phyloP scores from a whole-genome alignment of 192 early-diverging fungal species.

The Coemansia sp. region DNA sequence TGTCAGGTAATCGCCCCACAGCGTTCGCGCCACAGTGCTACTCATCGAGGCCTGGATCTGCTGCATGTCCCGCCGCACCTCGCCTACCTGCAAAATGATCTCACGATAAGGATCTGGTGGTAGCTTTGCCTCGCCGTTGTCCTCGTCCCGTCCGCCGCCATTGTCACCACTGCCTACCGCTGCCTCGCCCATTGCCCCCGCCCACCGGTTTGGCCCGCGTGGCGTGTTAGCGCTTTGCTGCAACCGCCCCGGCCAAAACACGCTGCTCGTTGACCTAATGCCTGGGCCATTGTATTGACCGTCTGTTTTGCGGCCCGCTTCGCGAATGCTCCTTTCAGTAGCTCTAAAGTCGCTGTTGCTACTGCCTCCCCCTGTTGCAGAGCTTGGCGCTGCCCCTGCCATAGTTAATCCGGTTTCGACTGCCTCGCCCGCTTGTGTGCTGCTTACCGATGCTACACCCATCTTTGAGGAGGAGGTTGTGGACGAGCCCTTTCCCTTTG shows the following conservation, averaged over 20 bases:
- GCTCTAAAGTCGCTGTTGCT: neutral
- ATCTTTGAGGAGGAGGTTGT: neutral
- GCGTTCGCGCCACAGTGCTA: slow-evolving; percentile 28
- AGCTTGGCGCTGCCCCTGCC: neutral
- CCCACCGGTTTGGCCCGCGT: slow-evolving; percentile 9
- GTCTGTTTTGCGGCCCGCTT: neutral
- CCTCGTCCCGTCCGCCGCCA: slow-evolving; percentile 5
- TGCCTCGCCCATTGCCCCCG: slow-evolving; percentile 5
- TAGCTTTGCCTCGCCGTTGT: slow-evolving; percentile 2
- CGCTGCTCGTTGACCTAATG: neutral
- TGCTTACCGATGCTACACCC: neutral
- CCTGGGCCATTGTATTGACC: neutral
- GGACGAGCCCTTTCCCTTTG: neutral
- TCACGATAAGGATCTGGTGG: slow-evolving; percentile 32
- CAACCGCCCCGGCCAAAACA: neutral
- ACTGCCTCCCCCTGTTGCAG: neutral
- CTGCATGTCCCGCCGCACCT: slow-evolving; percentile 42
- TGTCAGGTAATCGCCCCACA: slow-evolving; percentile 42
- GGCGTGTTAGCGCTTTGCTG: slow-evolving; percentile 4
- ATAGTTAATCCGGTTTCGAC: neutral
- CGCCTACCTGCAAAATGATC: slow-evolving; percentile 44
- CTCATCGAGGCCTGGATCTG: slow-evolving; percentile 38
- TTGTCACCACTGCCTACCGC: slow-evolving; percentile 7
- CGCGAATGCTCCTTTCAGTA: neutral
- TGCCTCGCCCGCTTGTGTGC: neutral